Evolutionary conservation across 2,329 filamentous ascomycete genomes (phyloP).

Genomic region (Pestalotiopsis sp.): DNA sequence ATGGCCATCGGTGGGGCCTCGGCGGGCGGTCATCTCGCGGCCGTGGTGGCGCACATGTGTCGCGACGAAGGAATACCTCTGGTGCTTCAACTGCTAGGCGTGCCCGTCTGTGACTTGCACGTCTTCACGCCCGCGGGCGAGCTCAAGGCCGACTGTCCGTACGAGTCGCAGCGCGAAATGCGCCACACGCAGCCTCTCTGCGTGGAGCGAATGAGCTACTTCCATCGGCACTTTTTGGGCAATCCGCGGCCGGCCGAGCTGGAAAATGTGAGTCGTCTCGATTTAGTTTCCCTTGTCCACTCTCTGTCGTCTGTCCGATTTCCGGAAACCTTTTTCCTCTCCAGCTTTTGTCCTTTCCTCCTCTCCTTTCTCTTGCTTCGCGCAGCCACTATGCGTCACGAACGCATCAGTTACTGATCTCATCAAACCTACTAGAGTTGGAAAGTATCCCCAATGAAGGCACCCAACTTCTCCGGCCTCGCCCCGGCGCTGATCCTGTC

Average conservation of each 20-base stretch:
- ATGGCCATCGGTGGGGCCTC: constrained; percentile 2
- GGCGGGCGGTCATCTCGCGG: constrained; percentile 3
- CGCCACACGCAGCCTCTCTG: constrained; percentile 3
- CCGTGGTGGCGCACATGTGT: constrained; percentile 7
- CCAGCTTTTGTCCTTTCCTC: neutral
- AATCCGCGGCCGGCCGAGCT: neutral
- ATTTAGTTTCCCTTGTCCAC: neutral
- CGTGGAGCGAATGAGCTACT: neutral
- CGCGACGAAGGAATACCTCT: constrained; percentile 1
- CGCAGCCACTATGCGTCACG: neutral
- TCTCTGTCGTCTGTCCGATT: neutral
- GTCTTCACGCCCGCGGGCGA: constrained; percentile 5
- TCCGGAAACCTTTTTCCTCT: neutral
- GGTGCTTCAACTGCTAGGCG: constrained; percentile 2
- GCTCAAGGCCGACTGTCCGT: constrained; percentile 7
- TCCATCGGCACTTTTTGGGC: constrained; percentile 3
- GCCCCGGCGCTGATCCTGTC: neutral
- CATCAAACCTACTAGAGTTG: neutral
- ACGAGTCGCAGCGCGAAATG: constrained; percentile 4
- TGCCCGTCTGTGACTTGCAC: constrained; percentile 5
- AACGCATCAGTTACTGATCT: neutral
- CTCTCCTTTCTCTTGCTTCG: neutral
- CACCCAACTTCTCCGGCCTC: neutral
- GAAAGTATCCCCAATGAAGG: constrained; percentile 5
- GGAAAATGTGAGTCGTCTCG: neutral